Conservation (phyloP, 345 rosid species). For the Rhodamnia rubescens region DNA sequence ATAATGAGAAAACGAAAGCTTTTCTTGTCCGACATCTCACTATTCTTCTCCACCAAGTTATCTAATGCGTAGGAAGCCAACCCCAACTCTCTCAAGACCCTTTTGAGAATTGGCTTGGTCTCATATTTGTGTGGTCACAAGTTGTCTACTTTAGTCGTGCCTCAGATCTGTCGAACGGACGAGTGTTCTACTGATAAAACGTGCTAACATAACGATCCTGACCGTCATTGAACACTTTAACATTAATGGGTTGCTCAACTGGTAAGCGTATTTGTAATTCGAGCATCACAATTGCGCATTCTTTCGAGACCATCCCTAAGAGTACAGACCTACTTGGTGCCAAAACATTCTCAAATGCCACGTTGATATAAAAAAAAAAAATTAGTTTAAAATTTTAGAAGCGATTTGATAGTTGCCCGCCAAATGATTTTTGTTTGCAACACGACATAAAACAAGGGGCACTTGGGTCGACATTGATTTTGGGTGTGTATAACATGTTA, state of each 20-base stretch:
- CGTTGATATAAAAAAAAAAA: neutral
- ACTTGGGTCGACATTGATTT: neutral
- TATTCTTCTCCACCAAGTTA: neutral
- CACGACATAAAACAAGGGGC: neutral
- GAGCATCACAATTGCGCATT: neutral
- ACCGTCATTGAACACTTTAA: neutral
- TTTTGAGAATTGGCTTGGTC: neutral
- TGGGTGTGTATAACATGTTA: neutral
- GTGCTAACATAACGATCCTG: too few species aligned
- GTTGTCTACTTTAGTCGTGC: neutral
- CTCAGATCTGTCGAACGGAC: neutral
- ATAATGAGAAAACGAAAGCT: neutral
- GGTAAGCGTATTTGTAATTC: neutral
- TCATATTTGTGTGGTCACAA: neutral
- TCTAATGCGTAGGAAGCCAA: neutral
- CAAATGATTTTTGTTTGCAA: too few species aligned
- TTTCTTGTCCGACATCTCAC: neutral
- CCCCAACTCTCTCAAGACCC: neutral
- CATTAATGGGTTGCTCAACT: neutral
- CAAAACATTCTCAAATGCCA: accelerated
- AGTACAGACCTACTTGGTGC: accelerated
- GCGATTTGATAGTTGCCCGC: too few species aligned
- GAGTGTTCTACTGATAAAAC: too few species aligned
- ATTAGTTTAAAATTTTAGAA: accelerated
- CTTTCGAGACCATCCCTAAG: neutral